Conservation (phyloP, 208 protist species). For the Hexamita inflata region DNA sequence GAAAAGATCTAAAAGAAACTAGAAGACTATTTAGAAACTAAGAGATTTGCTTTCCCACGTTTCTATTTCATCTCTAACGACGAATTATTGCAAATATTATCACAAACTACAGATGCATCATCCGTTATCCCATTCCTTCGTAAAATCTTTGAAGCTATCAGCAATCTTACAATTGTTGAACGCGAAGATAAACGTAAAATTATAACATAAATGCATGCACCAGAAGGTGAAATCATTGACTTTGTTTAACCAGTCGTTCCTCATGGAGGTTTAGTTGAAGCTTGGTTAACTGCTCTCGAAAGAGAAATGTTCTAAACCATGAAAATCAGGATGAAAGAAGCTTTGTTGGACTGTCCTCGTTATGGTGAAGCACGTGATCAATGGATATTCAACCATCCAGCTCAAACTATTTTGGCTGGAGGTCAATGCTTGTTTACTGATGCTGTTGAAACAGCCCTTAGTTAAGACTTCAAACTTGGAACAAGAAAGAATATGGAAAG, state of each 20-base stretch:
- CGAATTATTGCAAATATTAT: slow-evolving; percentile 88
- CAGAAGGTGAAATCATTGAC: slow-evolving; percentile 39
- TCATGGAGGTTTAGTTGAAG: slow-evolving; percentile 50
- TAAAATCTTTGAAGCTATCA: slow-evolving; percentile 82
- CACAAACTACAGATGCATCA: slow-evolving; percentile 76
- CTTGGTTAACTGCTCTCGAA: slow-evolving; percentile 79
- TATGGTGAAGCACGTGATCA: slow-evolving; percentile 21
- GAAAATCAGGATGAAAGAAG: slow-evolving; percentile 60
- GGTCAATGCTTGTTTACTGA: slow-evolving; percentile 76
- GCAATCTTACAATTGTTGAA: slow-evolving; percentile 41
- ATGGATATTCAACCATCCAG: slow-evolving; percentile 74
- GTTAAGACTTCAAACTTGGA: not conserved
- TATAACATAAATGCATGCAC: slow-evolving; percentile 30
- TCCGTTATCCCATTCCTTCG: slow-evolving; percentile 78
- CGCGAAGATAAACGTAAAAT: slow-evolving; percentile 32
- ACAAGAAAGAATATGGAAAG: slow-evolving; percentile 1
- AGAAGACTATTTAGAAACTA: slow-evolving; percentile 66
- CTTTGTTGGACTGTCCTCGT: slow-evolving; percentile 54
- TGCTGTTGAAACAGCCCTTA: slow-evolving; percentile 68
- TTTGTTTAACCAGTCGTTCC: slow-evolving; percentile 26
- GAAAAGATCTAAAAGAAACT: slow-evolving; percentile 79
- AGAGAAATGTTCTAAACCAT: slow-evolving; percentile 72
- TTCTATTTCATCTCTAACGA: slow-evolving; percentile 93
- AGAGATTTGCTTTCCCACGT: slow-evolving; percentile 58
- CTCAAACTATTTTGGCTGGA: slow-evolving; percentile 73